phyloP scores from a whole-genome alignment of 2,329 filamentous ascomycete species.

The Colletotrichum aenigma region DNA sequence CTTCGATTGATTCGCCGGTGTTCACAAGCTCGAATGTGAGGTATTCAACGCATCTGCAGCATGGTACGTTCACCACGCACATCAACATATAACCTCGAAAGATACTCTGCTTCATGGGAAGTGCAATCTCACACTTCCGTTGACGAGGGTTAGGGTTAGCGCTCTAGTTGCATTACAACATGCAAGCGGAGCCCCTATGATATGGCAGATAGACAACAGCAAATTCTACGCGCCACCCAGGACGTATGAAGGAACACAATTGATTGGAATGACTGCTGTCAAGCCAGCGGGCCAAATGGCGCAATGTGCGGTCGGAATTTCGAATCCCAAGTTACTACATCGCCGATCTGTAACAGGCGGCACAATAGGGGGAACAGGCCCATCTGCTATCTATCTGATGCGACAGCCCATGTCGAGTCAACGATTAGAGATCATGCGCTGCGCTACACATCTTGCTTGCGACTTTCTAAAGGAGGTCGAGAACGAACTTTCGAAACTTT shows the following conservation, averaged over 20 bases:
- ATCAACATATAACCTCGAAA: background rate
- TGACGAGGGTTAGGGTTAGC: background rate
- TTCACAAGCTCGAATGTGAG: background rate
- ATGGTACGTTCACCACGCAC: background rate
- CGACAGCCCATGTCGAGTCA: background rate
- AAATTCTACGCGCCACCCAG: background rate
- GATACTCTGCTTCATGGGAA: background rate
- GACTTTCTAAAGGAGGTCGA: background rate
- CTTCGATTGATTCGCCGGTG: background rate
- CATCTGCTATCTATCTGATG: background rate
- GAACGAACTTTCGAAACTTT: too few relatives aligned
- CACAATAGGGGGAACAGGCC: background rate
- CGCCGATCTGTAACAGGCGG: background rate
- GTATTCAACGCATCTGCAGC: background rate
- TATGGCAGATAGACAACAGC: background rate
- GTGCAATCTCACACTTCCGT: background rate
- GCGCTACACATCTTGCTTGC: accelerated
- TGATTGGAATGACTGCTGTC: background rate
- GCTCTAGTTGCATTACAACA: background rate
- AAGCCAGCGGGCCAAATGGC: background rate
- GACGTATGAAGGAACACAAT: background rate
- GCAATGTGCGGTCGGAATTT: background rate
- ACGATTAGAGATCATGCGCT: background rate
- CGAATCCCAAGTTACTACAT: background rate
- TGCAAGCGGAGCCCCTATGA: background rate